Evolutionary conservation across 371 early-diverging fungal genomes (phyloP).

Genomic region (Conidiobolus incongruus): DNA sequence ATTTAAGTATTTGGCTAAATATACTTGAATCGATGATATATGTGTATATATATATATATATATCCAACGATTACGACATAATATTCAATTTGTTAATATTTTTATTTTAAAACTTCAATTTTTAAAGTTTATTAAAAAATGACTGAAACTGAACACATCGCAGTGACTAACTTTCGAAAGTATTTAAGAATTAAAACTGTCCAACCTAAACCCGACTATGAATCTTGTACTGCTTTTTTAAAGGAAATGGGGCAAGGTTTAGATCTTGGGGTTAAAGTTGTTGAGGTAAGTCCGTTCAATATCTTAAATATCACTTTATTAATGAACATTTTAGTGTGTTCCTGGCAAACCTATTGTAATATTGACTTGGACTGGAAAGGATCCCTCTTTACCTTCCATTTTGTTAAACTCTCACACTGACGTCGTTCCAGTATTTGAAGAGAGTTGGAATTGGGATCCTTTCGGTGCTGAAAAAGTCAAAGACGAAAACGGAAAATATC

Average conservation of each 20-base stretch:
- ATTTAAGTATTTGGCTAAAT: too few relatives aligned
- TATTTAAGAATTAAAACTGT: slow-evolving; percentile 58
- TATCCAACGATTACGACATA: too few relatives aligned
- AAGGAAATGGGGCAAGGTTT: slow-evolving; percentile 32
- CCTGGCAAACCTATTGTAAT: slow-evolving; percentile 44
- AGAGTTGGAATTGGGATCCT: slow-evolving; percentile 45
- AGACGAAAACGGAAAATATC: slow-evolving; percentile 19
- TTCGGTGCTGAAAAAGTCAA: slow-evolving; percentile 36
- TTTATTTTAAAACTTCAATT: too few relatives aligned
- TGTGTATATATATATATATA: too few relatives aligned
- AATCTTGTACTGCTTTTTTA: slow-evolving; percentile 23
- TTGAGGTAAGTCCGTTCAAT: slow-evolving; percentile 27
- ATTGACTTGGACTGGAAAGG: slow-evolving; percentile 29
- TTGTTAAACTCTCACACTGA: slow-evolving; percentile 64
- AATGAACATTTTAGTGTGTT: slow-evolving; percentile 9
- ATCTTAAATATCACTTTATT: background rate
- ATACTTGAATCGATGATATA: too few relatives aligned
- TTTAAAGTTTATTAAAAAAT: too few relatives aligned
- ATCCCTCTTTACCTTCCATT: slow-evolving; percentile 24
- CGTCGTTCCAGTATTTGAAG: slow-evolving; percentile 60
- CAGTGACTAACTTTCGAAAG: slow-evolving; percentile 43
- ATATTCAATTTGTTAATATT: too few relatives aligned
- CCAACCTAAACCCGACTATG: slow-evolving; percentile 60
- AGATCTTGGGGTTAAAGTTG: slow-evolving; percentile 20
- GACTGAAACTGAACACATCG: too few relatives aligned